These are phyloP conservation scores for Cytospora mali DNA, from an alignment of 2,329 filamentous ascomycete species.

Conservation along the genomic window DNA sequence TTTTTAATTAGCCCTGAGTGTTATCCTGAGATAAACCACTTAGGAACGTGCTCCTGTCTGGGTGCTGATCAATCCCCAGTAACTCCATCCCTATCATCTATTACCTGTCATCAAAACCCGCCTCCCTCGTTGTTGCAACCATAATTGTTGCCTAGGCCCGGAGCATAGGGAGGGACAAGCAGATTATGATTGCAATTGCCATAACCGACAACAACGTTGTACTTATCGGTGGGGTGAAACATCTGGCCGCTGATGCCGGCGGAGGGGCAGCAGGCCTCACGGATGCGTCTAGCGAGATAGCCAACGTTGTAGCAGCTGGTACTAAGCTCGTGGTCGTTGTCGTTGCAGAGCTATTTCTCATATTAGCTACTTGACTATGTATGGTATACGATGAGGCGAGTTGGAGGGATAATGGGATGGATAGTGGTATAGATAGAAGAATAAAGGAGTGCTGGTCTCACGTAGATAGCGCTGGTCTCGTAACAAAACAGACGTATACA, in stretches of 20 bases:
- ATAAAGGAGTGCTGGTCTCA: not conserved
- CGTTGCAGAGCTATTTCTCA: not conserved
- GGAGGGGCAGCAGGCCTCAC: not conserved
- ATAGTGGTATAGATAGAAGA: too few relatives aligned
- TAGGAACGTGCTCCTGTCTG: too few relatives aligned
- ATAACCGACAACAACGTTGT: not conserved
- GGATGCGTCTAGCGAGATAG: not conserved
- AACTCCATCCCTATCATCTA: too few relatives aligned
- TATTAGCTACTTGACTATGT: not conserved
- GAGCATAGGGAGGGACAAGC: not conserved
- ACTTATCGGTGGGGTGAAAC: not conserved
- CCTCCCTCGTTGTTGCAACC: not conserved
- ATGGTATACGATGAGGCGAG: not conserved
- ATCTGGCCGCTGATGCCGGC: not conserved
- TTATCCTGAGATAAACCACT: not conserved
- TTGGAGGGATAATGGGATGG: not conserved
- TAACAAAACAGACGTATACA: not conserved
- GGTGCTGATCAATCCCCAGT: too few relatives aligned
- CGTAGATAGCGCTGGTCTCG: not conserved
- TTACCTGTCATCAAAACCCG: not conserved
- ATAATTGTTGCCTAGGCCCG: not conserved
- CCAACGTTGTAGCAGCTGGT: conserved; percentile 7
- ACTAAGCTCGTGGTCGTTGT: not conserved
- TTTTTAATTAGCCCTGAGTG: not conserved
- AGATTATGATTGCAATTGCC: not conserved